These are phyloP conservation scores for Beauveria asiatica DNA, from an alignment of 2,329 filamentous ascomycete species.

Conservation along the genomic window DNA sequence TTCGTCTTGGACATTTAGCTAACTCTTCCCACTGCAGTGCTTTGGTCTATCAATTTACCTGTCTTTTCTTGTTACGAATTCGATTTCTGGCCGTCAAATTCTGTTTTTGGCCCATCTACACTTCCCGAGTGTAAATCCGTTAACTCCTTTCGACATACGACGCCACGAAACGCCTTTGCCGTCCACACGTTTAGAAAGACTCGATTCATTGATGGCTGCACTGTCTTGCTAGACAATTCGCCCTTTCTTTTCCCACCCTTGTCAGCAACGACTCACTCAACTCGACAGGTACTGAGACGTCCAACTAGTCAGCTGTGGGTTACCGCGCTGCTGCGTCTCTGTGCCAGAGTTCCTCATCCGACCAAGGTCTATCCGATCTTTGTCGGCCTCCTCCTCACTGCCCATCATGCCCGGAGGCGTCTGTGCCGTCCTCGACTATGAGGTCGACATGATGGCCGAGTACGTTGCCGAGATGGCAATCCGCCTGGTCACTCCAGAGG, in stretches of 20 bases:
- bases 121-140: not conserved
- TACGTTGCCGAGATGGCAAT: constrained; percentile 86
- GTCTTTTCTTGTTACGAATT: not conserved
- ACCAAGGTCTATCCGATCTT: constrained; percentile 34
- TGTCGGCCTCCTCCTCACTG: constrained; percentile 26
- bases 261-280: not conserved
- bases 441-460: constrained; percentile 92
- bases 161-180: not conserved
- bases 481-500: constrained; percentile 45
- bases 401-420: constrained; percentile 69
- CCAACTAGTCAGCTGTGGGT: not conserved
- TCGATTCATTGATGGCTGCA: constrained; percentile 25
- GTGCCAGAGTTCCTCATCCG: constrained; percentile 19
- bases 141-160: not conserved
- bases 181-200: not conserved
- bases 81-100: not conserved
- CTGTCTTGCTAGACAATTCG: constrained; percentile 18
- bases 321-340: constrained; percentile 12
- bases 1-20: not conserved
- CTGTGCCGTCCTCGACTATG: constrained; percentile 89
- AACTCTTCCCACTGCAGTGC: not conserved
- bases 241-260: not conserved
- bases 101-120: not conserved
- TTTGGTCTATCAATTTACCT: not conserved
- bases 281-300: constrained; percentile 4